These are phyloP conservation scores for Racocetra persica DNA, from an alignment of 371 early-diverging fungal species.

Conservation along the genomic window DNA sequence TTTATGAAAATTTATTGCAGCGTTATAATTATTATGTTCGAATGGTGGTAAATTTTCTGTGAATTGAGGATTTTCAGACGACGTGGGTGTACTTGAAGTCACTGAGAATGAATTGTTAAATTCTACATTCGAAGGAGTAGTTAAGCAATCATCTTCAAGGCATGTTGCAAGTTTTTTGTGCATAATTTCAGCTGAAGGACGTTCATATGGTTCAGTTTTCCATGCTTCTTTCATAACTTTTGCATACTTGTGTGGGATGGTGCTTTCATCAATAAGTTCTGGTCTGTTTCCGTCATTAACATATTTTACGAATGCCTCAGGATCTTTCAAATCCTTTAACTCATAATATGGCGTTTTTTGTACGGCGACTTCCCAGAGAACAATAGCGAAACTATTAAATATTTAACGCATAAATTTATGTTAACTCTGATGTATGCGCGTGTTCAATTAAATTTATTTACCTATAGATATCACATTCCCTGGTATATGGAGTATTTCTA, in stretches of 20 bases:
- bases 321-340: background rate
- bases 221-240: background rate
- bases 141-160: background rate
- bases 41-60: background rate
- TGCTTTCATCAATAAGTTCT: background rate
- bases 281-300: background rate
- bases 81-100: no score
- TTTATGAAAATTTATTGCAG: background rate
- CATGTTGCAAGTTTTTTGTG: background rate
- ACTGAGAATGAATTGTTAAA: background rate
- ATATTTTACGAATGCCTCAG: background rate
- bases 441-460: background rate
- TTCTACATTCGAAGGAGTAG: background rate
- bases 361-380: background rate
- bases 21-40: background rate
- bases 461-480: conserved; percentile 12
- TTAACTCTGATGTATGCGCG: background rate
- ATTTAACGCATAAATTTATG: background rate
- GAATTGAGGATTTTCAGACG: no score
- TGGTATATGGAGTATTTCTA: background rate
- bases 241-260: background rate
- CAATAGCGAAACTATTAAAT: background rate
- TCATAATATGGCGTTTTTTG: background rate
- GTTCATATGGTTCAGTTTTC: background rate
- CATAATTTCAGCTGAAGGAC: background rate